Base-by-base conservation (phyloP, 176 grass and related monocot species). In the Pontederia paniculata region DNA sequence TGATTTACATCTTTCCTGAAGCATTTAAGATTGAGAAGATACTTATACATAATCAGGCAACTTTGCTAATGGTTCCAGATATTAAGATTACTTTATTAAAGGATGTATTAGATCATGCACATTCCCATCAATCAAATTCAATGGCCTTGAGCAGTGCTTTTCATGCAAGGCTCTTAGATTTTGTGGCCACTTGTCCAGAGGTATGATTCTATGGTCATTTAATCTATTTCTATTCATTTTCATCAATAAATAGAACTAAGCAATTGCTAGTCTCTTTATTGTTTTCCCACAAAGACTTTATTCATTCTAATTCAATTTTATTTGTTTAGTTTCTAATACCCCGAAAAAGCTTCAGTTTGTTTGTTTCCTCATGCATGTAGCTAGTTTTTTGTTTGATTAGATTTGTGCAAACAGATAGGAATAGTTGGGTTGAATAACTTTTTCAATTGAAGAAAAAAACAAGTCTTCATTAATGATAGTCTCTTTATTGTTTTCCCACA, bases 1-100 rank as follows among this genome's bases (percentile, higher is more conserved):
- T 98, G 80, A 88, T 81, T 21, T 77, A 88, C 69, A 63, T 98
- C 23, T 83, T 98, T 23, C 83, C 93, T 58, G 86, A 98, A 74
- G 86, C 75, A 51, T 80, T 98, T 45, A 71, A 84, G 63, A 84
- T 91, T 62, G 85, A 88, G 9, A 91, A 76, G 73, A 77, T 98
- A 68, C 77, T 88, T 6, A 23, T 86, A 59, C 83, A 88, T 67
- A 83, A 91, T 72, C 78, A 79, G 67, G 78, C 88, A 68, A 91
- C 66, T 49, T 60, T 82, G 66, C 74, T 78, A 73, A 84, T 98
- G 74, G 78, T 77, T 88, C 72, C 80, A 73, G 93, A 98, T 68
- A 82, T 98, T 77, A 78, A 91, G 70, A 81, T 98, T 65, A 70
- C 74, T 56, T 66, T 98, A 72, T n/a, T 63, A n/a, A 82, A 66